Evolutionary conservation across 257 asterid species (phyloP), one percentile per base, ranked within the genome.

Genomic region (Gynochthodes officinalis): DNA sequence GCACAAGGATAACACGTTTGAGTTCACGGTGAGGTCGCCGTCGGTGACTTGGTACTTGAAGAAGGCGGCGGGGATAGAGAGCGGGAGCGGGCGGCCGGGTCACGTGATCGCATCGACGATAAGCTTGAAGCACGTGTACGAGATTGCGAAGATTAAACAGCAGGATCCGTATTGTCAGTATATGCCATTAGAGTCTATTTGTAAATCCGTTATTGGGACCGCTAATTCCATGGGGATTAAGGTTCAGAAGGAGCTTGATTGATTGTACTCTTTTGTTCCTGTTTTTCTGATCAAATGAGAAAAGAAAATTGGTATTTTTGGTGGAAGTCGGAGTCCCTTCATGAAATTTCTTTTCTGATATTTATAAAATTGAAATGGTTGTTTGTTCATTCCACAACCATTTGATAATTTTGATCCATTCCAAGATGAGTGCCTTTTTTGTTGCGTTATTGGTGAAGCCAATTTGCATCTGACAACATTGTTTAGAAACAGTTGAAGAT

Each of bases 91-190:
- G 68, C 83, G 95, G 7, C 88, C 98, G 0, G 91, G 95, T 25
- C 97, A 92, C 86, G 90, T 86, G 82, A 75, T 81, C 6, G 93
- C 87, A 48, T 87, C 97, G 7, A 75, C 84, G 12, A 30, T 92
- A 73, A 87, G 86, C 57, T 68, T 90, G 35, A 90, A 90, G 80
- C 98, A 92, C 77, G 87, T 92, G n/a, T 89, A 87, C 80, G 97
- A 90, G 84, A 90, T 92, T 49, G 96, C 98, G 2, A 92, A 92
- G 87, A 80, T 92, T 76, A 92, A 92, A 85, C 95, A 87, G 88
- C 81, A 82, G 67, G 98, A 92, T 69, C 95, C 93, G 0, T 89
- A 59, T 70, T 90, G 97, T 71, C 90, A 86, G 88, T 86, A 87
- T 72, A 85, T 92, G 96, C 79, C 95, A 27, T 80, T 90, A 73